Percentiles rank a stretch among this genome's conserved stretches.
Evolutionary conservation across 805 yeast species (phyloP).

Genomic region (Jamesozyma spencerorum): DNA sequence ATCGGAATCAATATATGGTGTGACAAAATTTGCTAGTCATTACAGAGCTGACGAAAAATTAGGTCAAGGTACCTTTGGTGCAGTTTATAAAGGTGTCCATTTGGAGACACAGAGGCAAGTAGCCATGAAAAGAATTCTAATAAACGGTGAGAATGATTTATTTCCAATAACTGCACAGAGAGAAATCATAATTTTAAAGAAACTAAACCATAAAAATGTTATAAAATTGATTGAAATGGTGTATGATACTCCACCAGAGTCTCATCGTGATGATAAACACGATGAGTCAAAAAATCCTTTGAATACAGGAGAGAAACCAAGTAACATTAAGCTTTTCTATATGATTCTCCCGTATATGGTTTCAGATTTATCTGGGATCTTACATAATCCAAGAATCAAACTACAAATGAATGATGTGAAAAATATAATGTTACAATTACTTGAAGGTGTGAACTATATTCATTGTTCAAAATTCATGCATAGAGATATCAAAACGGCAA

Average conservation of each 20-base stretch:
- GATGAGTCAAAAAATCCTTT: constrained; percentile 2
- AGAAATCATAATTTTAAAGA: constrained; percentile 76
- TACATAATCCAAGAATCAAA: constrained; percentile 65
- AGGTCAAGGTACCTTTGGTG: constrained; percentile 85
- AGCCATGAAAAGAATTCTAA: constrained; percentile 80
- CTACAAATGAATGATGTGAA: constrained; percentile 65
- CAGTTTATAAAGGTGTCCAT: constrained; percentile 69
- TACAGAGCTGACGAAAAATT: constrained; percentile 37
- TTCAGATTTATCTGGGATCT: constrained; percentile 80
- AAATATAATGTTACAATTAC: constrained; percentile 68
- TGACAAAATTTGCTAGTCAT: constrained; percentile 23
- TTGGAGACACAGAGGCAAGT: constrained; percentile 46
- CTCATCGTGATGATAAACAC: constrained; percentile 6
- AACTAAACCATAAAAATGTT: constrained; percentile 58
- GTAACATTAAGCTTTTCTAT: constrained; percentile 40
- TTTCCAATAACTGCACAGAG: constrained; percentile 93
- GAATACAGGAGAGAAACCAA: not conserved
- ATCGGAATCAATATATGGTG: constrained; percentile 26
- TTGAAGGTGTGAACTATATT: constrained; percentile 72
- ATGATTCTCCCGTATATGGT: constrained; percentile 92
- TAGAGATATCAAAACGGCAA: constrained; percentile 95
- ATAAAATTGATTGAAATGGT: constrained; percentile 75
- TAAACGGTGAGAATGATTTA: constrained; percentile 39
- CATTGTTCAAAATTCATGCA: constrained; percentile 55
- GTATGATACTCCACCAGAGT: constrained; percentile 36